Base-by-base conservation (phyloP, 306 rosid species). In the Astragalus glycyphyllos region DNA sequence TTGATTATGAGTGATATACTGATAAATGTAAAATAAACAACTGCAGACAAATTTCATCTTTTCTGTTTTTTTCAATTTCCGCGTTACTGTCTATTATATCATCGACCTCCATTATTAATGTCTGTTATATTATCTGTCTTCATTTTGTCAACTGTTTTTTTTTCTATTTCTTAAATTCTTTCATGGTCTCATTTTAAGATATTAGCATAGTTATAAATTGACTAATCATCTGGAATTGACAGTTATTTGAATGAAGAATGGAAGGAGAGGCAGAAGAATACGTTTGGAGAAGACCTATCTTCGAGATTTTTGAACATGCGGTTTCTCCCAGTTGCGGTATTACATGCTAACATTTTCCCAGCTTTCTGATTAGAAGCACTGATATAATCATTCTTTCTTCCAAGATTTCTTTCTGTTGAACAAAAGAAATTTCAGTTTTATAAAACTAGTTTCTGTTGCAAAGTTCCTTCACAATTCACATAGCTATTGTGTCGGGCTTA, bases 241-340 rank as follows among this genome's bases (percentile, higher is more conserved):
- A 90, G 97, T 83, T 90, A 90, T 78, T 83, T 90, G 80, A 81
- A 80, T 82, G 95, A 90, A 86, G 97, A 90, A 80, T 88, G 97
- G 97, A 90, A 85, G 76, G 97, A 84, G 77, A 86, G 87, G 72
- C 81, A 77, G 56, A 81, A 75, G 85, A 92, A 83, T 79, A 54
- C 82, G 49, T 49, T 72, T 7, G 95, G 79, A 46, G 76, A 38
- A 50, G 69, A 48, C 57, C 78, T 86, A 48, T 83, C 90, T 35
- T 75, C 87, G 37, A 86, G 69, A 69, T 90, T 90, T 48, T 79
- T 68, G 47, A 80, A 85, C 77, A 81, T 90, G 80, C 89, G 80
- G 63, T 90, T 90, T 68, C 83, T 90, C 73, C 64, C 86, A 4
- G 85, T 83, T 8, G 82, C 64, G 92, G 97, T 90, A 84, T 68